Conservation (phyloP, 129 eudicot genomes). For the Cynara cardunculus region DNA sequence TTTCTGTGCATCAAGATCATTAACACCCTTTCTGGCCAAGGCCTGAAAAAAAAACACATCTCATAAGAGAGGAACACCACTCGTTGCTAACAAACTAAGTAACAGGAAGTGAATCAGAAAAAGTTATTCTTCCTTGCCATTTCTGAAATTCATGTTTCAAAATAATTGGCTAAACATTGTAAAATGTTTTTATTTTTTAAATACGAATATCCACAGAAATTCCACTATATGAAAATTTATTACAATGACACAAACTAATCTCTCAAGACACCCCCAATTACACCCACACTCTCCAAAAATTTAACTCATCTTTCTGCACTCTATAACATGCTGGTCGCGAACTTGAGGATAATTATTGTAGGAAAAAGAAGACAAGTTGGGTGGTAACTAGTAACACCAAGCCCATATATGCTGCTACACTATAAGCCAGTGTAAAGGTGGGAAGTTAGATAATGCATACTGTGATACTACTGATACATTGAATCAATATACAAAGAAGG, state of each 20-base stretch:
- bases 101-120: background rate
- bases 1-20: conserved; percentile 58
- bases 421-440: background rate
- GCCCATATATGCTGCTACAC: background rate
- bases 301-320: background rate
- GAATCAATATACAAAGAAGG: background rate
- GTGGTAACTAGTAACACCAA: background rate
- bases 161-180: background rate
- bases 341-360: background rate
- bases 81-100: background rate
- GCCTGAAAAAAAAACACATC: conserved; percentile 40
- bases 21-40: conserved; percentile 61
- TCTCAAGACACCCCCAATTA: background rate
- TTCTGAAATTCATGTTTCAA: background rate
- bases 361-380: background rate
- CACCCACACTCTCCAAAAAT: background rate
- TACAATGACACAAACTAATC: background rate
- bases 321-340: background rate
- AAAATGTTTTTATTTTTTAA: background rate
- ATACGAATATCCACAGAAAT: background rate
- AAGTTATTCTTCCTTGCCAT: background rate
- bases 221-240: background rate
- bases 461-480: background rate
- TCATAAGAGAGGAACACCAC: background rate
- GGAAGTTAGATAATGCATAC: background rate